A percentile compares a stretch with the other conserved stretches of the same genome.
These are phyloP conservation scores for Rubia yunnanensis DNA, from an alignment of 257 asterid genomes.

Conservation along the genomic window DNA sequence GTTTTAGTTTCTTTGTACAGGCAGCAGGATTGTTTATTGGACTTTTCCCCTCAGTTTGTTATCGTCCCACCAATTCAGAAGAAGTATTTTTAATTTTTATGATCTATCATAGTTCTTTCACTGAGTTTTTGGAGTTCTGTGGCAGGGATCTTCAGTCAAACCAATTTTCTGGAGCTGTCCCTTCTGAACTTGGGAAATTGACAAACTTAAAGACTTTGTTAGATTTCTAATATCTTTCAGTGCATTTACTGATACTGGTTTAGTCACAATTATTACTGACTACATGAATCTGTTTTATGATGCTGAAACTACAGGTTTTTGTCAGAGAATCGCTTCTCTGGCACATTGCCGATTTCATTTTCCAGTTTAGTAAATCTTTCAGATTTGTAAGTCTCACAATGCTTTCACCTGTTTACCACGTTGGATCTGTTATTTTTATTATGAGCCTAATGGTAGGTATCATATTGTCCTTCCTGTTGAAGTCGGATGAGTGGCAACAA, in stretches of 20 bases:
- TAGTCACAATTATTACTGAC: slow-evolving; percentile 11
- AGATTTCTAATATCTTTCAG: slow-evolving; percentile 22
- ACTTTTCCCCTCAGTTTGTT: neutral
- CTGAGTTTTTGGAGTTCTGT: slow-evolving; percentile 1
- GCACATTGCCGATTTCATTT: slow-evolving; percentile 62
- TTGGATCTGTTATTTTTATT: neutral
- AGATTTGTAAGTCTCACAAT: slow-evolving; percentile 57
- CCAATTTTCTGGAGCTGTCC: slow-evolving; percentile 63
- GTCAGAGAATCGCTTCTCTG: slow-evolving; percentile 66
- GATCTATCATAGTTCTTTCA: neutral
- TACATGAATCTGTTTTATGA: slow-evolving; percentile 6
- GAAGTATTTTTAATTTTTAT: neutral
- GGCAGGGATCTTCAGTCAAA: slow-evolving; percentile 78
- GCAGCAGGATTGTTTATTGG: neutral
- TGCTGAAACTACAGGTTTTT: slow-evolving; percentile 51
- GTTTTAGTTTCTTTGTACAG: neutral
- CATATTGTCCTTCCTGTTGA: slow-evolving; percentile 21
- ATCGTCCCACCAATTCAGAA: neutral
- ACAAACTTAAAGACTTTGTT: slow-evolving; percentile 51
- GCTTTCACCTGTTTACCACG: slow-evolving; percentile 10
- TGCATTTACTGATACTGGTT: slow-evolving; percentile 1
- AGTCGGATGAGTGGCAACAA: slow-evolving; percentile 83
- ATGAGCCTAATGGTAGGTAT: slow-evolving; percentile 10
- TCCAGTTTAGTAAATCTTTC: slow-evolving; percentile 44
- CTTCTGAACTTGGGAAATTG: slow-evolving; percentile 62